Conservation (phyloP, 352 stramenopile species). For the Globisporangium heterothallicum region DNA sequence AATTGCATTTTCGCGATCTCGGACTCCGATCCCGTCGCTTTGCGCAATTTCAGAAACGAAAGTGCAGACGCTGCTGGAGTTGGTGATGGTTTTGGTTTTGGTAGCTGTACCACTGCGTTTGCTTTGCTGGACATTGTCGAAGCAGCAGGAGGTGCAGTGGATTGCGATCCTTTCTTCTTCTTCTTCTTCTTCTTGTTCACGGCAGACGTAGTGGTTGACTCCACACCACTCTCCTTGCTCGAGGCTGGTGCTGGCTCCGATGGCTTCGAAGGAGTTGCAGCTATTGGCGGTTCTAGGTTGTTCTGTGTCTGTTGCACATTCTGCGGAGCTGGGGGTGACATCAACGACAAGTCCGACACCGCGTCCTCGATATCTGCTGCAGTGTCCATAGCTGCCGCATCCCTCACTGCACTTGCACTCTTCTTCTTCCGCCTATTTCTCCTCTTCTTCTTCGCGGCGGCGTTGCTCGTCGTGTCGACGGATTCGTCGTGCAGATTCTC, state of each 20-base stretch:
- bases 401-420: not conserved
- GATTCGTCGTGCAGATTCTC: conserved; percentile 2
- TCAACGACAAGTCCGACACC: not conserved
- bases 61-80: conserved; percentile 1
- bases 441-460: conserved; percentile 14
- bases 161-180: conserved; percentile 1
- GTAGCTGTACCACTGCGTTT: conserved; percentile 3
- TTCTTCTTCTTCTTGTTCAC: conserved; percentile 19
- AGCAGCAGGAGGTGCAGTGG: not conserved
- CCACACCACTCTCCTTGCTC: not conserved
- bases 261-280: no score
- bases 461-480: not conserved
- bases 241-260: not conserved
- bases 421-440: conserved; percentile 19
- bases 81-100: conserved; percentile 4
- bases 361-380: not conserved
- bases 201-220: not conserved
- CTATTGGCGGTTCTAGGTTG: not conserved
- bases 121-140: not conserved
- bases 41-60: conserved; percentile 56
- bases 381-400: not conserved
- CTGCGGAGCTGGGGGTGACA: not conserved
- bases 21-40: conserved; percentile 55
- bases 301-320: not conserved
- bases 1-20: conserved; percentile 72